Percentiles rank a stretch among this genome's conserved stretches.
phyloP scores from a whole-genome alignment of 805 yeast species.

The Candida patagonica region DNA sequence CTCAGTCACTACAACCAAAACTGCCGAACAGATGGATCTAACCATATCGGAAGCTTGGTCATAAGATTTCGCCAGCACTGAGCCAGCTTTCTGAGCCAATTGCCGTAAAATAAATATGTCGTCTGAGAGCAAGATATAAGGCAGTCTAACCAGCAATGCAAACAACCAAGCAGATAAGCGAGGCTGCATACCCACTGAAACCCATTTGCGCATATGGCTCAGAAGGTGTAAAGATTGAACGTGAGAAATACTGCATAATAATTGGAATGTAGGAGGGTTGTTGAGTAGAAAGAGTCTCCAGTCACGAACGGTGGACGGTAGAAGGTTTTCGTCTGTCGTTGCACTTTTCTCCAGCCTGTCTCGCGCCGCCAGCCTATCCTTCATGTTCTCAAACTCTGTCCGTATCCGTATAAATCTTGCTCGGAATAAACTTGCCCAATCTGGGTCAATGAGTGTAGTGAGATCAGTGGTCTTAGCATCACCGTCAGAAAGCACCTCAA shows the following conservation, averaged over 20 bases:
- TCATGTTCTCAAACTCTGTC: background rate
- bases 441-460: background rate
- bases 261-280: conserved; percentile 25
- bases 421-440: background rate
- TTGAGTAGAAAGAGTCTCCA: conserved; percentile 36
- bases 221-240: conserved; percentile 29
- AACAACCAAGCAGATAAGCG: conserved; percentile 33
- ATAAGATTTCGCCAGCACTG: conserved; percentile 10
- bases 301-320: conserved; percentile 9
- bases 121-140: conserved; percentile 29
- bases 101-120: conserved; percentile 36
- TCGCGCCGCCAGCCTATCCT: background rate
- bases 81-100: conserved; percentile 29
- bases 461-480: background rate
- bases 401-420: background rate
- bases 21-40: background rate
- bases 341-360: background rate
- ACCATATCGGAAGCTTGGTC: background rate
- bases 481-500: no score
- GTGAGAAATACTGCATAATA: conserved; percentile 31
- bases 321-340: background rate
- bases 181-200: conserved; percentile 25
- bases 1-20: background rate
- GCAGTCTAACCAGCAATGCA: conserved; percentile 32
- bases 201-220: conserved; percentile 38